Base-by-base conservation (phyloP, 225 moss, liverwort and hornwort species). In the Antitrichia curtipendula region DNA sequence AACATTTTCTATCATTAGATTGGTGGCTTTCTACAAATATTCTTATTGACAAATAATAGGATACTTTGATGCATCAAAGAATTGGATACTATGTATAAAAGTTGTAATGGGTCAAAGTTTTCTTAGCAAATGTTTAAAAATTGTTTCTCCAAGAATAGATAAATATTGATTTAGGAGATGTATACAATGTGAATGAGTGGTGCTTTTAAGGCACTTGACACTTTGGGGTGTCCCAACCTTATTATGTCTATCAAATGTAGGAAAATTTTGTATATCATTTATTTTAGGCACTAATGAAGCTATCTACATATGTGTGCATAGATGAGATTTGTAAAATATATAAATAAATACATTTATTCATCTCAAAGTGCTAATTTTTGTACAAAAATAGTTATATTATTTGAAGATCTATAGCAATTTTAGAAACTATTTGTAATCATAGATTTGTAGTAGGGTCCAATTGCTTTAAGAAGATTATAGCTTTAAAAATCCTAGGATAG, bases 81-180 rank as follows among this genome's bases (percentile, higher is more conserved):
- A 41, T 8, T 8, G 9, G 25, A 15, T 70, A 70, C 2, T 0
- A 0, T 69, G 0, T 23, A 2, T 22, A 13, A 23, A 68, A 38
- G 7, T 68, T 38, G 4, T 38, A 13, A n/a, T 49, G 3, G 20
- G 13, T 22, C 2, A 13, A 23, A 64, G n/a, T n/a, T n/a, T n/a
- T n/a, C n/a, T n/a, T n/a, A n/a, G n/a, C n/a, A n/a, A n/a, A n/a
- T 8, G 8, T 36, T 65, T 3, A 36, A 65, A 9, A 36, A 5
- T 65, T 65, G 0, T 36, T 65, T 36, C 17, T 63, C 9, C 9
- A 34, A 36, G 31, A 65, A 36, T 10, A 65, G 10, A 36, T 20
- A 36, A 10, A 11, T 36, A n/a, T 21, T 66, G 10, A 20, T n/a
- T 66, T n/a, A 36, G n/a, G 7, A n/a, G n/a, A 64, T 19, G 6